phyloP scores from a whole-genome alignment of 2,329 filamentous ascomycete species.

The Colletotrichum eremochloae region DNA sequence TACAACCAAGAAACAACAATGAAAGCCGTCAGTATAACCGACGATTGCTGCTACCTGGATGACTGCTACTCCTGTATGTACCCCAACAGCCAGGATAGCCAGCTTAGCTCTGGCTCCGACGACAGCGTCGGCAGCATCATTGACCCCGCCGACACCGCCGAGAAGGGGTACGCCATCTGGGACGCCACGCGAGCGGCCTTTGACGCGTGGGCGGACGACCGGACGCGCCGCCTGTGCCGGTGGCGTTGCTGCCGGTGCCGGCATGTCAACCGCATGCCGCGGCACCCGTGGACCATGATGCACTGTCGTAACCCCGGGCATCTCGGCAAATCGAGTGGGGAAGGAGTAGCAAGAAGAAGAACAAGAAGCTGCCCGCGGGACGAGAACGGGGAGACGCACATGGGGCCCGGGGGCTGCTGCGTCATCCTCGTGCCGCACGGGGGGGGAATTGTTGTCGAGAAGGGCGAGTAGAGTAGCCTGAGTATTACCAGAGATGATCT shows the following conservation, averaged over 20 bases:
- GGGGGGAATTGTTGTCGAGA: background rate
- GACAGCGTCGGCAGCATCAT: background rate
- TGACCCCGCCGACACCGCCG: background rate
- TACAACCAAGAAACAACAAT: background rate
- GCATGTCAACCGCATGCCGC: background rate
- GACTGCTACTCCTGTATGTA: too few relatives aligned
- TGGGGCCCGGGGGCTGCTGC: background rate
- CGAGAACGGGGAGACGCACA: background rate
- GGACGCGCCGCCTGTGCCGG: background rate
- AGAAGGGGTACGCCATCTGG: background rate
- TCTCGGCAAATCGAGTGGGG: background rate
- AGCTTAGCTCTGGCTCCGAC: background rate
- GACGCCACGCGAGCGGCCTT: background rate
- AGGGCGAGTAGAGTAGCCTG: background rate
- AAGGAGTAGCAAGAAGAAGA: background rate
- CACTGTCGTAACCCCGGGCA: slow-evolving; percentile 6
- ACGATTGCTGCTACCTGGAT: background rate
- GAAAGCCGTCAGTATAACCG: background rate
- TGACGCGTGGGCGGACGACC: background rate
- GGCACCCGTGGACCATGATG: background rate
- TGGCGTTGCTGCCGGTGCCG: slow-evolving; percentile 8
- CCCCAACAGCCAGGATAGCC: background rate
- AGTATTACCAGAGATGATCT: background rate
- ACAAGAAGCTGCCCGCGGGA: background rate
- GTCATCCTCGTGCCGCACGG: background rate